Evolutionary conservation across 768 basidiomycete genomes (phyloP).

Genomic region (Panus rudis): DNA sequence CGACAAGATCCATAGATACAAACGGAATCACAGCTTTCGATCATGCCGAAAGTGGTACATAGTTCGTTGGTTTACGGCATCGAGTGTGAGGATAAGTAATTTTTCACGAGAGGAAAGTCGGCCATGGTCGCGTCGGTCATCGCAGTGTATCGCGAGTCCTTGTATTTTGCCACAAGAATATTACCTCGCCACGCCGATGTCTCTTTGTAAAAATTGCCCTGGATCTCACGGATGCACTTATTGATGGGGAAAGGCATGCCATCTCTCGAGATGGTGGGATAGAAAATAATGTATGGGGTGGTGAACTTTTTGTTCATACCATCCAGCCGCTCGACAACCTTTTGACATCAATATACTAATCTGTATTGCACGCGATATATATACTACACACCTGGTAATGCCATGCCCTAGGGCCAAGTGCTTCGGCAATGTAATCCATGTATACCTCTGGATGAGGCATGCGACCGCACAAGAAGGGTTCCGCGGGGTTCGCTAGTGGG

Average conservation of each 20-base stretch:
- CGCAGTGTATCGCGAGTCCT: constrained; percentile 34
- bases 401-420: constrained; percentile 62
- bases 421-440: constrained; percentile 82
- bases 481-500: constrained; percentile 12
- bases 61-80: constrained; percentile 31
- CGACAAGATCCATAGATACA: too few relatives aligned
- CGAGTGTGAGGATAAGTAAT: constrained; percentile 71
- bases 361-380: not conserved
- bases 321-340: constrained; percentile 72
- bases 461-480: constrained; percentile 40
- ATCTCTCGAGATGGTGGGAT: constrained; percentile 67
- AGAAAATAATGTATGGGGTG: constrained; percentile 77
- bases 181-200: constrained; percentile 73
- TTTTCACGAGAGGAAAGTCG: constrained; percentile 76
- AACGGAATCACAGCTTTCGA: too few relatives aligned
- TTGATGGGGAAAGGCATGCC: constrained; percentile 80
- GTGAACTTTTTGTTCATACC: constrained; percentile 76
- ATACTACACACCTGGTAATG: constrained; percentile 51
- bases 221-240: constrained; percentile 68
- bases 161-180: constrained; percentile 68
- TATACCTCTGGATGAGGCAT: constrained; percentile 80
- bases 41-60: too few relatives aligned
- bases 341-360: constrained; percentile 9
- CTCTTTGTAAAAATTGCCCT: constrained; percentile 55
- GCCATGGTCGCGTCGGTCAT: constrained; percentile 77